Evolutionary conservation across 495 filamentous ascomycete genomes (phyloP).

Genomic region (Aspergillus panamensis): DNA sequence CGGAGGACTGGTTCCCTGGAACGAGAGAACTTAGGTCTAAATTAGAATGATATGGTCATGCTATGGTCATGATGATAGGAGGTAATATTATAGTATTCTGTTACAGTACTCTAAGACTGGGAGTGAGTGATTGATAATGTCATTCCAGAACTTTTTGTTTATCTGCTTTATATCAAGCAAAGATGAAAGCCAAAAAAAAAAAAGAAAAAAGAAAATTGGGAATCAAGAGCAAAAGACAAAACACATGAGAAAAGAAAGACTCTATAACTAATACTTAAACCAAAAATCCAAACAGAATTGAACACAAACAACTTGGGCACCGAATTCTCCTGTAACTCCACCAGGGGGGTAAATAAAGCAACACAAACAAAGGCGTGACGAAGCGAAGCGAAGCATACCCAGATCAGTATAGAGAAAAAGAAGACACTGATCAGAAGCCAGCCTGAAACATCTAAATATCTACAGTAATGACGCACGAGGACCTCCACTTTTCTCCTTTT

Average conservation of each 20-base stretch:
- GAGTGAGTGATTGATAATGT: not conserved
- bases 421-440: conserved; percentile 6
- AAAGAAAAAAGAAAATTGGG: conserved; percentile 11
- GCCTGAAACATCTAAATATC: conserved; percentile 30
- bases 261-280: conserved; percentile 25
- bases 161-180: conserved; percentile 11
- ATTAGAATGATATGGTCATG: no score
- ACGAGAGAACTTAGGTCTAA: no score
- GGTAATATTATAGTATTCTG: no score
- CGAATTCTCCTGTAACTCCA: conserved; percentile 15
- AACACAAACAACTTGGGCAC: conserved; percentile 8
- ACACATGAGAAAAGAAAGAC: conserved; percentile 15
- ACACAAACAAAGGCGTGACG: conserved; percentile 1
- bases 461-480: conserved; percentile 26
- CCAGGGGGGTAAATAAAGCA: not conserved
- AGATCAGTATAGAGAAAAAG: conserved; percentile 8
- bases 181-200: not conserved
- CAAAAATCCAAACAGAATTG: conserved; percentile 15
- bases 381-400: conserved; percentile 3
- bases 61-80: no score
- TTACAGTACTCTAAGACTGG: no score
- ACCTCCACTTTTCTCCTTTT: conserved; percentile 23
- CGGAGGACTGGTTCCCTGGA: no score
- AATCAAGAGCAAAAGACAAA: conserved; percentile 16
- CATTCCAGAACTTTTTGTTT: conserved; percentile 17